Evolutionary conservation across 2,329 filamentous ascomycete species (phyloP), one percentile per base, ranked within the genome.

Genomic region (Periconia sp.): DNA sequence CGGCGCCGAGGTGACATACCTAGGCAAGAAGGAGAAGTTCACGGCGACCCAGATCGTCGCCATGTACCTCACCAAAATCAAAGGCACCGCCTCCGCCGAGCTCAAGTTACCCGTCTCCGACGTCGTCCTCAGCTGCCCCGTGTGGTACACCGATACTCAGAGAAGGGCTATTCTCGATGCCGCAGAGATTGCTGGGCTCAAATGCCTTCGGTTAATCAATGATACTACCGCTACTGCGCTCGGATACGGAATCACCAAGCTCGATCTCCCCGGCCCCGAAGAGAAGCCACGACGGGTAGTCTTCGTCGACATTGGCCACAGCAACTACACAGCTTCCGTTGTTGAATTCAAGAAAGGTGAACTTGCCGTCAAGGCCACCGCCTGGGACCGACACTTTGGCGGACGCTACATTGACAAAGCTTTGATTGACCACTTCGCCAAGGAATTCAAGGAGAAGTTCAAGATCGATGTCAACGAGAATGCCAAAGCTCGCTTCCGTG

Each of bases 291-390:
- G 88, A 66, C 85, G 92, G 43, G 91, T 97, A 41, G 86, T 83
- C 58, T 96, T 99, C 65, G 77, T 99, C 74, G 94, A 99, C 73
- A 88, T 99, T 58, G 94, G 94, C 57, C 88, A 97, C 83, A 92
- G 87, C 79, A 94, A 94, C 80, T 97, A 95, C 81, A 95, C 92
- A 46, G 87, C 82, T 73, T 92, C 92, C 52, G 84, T 99, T 56
- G 90, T 97, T 52, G 92, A 97, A 78, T 97, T 96, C 81, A 87
- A 83, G 74, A 97, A 97, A 81, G 94, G 94, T 53, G 94, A 99
- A 79, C 82, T 99, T 51, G 83, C 89, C 52, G 91, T 99, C 74
- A 92, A 96, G 81, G 80, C 89, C 18, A 96, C 92, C 31, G 85
- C 92, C 51, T 96, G 84, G 73, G 94, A 99, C 74, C 88, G 91